A percentile compares a stretch with the other conserved stretches of the same genome.
Evolutionary conservation across 2,329 filamentous ascomycete species (phyloP).

Genomic region (Eutypella sp.): DNA sequence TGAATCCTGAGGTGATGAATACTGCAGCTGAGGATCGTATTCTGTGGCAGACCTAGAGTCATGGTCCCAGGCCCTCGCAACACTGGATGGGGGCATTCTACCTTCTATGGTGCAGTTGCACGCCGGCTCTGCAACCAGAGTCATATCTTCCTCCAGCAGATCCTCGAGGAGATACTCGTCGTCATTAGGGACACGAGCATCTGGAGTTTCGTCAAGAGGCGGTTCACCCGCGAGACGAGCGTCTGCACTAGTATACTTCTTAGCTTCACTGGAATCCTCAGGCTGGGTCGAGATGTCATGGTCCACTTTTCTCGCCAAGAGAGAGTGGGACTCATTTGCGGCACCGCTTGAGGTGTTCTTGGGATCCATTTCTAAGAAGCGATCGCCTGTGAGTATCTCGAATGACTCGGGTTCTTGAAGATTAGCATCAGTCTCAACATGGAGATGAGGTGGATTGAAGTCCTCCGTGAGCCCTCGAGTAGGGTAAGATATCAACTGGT

Average conservation of each 20-base stretch:
- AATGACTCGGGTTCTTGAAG: too few relatives aligned
- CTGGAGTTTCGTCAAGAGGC: not conserved
- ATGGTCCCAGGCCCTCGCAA: constrained; percentile 26
- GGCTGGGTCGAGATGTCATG: not conserved
- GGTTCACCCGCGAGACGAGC: not conserved
- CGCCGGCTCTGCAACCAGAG: constrained; percentile 10
- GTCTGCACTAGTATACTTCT: not conserved
- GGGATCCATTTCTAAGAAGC: too few relatives aligned
- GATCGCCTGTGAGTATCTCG: too few relatives aligned
- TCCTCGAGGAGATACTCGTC: constrained; percentile 23
- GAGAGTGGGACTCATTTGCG: too few relatives aligned
- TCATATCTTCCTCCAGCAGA: constrained; percentile 21
- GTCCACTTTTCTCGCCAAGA: not conserved
- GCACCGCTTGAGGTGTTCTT: too few relatives aligned
- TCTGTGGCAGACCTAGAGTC: constrained; percentile 29
- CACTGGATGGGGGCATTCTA: constrained; percentile 27
- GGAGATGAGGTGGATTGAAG: too few relatives aligned
- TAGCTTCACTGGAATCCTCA: too few relatives aligned
- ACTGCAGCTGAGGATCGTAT: constrained; percentile 32
- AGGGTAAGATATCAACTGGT: constrained; percentile 12
- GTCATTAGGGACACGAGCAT: not conserved
- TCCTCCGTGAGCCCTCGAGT: not conserved
- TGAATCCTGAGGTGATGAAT: constrained; percentile 24
- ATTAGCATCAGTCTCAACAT: too few relatives aligned
- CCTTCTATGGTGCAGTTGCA: constrained; percentile 10